Base-by-base conservation (phyloP, 2,329 filamentous ascomycete species). In the Cladosporium sp. region DNA sequence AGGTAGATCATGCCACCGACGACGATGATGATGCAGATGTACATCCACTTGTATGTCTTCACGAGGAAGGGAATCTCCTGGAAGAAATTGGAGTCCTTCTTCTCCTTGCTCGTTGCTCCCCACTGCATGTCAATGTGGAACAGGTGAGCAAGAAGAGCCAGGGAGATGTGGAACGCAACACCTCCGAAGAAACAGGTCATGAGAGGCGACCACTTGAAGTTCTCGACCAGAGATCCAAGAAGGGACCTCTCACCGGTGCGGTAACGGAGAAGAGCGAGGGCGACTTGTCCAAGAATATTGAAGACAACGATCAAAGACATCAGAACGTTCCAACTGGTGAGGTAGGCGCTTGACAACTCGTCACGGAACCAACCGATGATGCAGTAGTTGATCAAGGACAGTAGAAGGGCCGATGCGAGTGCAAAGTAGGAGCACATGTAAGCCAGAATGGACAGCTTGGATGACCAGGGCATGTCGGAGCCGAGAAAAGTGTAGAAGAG, bases 111-210 rank as follows among this genome's bases (percentile, higher is more conserved):
- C 0, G 92, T 96, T 1, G 91, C 88, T 60, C 91, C 91, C 92
- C 92, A 95, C 2, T 86, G 87, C 89, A 95, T 94, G 78, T 95
- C 85, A 74, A 94, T 87, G 79, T 91, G 88, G 75, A 96, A 91
- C 86, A 95, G 92, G 80, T 96, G 92, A 3, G 88, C 85, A 53
- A 95, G 79, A 37, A 96, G 82, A 1, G 92, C 92, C 76, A 93
- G 89, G 29, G 88, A 91, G 58, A 96, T 86, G 79, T 96, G 91
- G 40, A 96, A 84, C 0, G 88, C 91, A 58, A 94, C 83, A 46
- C 92, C 92, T 61, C 92, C 92, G n/a, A 96, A 83, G 83, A 95
- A 96, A 77, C 95, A 89, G 68, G 89, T 89, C 57, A 94, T 82
- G 78, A 89, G 81, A 2, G 84, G 84, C 28, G 86, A 82, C 87